These are phyloP conservation scores for Xylaria sp. DNA, from an alignment of 2,329 filamentous ascomycete species.

Conservation along the genomic window DNA sequence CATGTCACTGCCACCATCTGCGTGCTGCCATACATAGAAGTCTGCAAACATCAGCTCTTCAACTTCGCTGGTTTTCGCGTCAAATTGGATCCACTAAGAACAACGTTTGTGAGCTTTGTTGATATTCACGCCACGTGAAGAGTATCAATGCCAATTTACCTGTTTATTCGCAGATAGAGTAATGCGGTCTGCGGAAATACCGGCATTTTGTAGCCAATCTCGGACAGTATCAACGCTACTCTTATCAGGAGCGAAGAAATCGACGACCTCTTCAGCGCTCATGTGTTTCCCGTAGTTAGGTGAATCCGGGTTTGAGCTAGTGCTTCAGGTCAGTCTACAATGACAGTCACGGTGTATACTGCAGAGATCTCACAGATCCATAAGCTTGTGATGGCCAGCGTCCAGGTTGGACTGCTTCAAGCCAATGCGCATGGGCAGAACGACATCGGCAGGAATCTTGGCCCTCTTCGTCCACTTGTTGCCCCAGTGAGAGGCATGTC, in stretches of 20 bases:
- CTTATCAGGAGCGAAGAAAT: constrained; percentile 51
- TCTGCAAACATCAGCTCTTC: constrained; percentile 51
- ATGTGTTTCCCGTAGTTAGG: constrained; percentile 53
- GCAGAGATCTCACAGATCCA: constrained; percentile 44
- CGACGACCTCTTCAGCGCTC: constrained; percentile 50
- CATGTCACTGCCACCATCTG: constrained; percentile 37
- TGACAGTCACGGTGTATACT: not conserved
- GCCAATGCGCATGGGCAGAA: constrained; percentile 50
- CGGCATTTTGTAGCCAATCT: constrained; percentile 48
- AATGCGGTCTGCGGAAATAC: constrained; percentile 43
- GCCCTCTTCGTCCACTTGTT: constrained; percentile 44
- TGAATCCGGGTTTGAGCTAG: constrained; percentile 43
- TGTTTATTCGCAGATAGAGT: constrained; percentile 43
- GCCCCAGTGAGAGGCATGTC: constrained; percentile 43
- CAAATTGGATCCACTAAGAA: constrained; percentile 51
- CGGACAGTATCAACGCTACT: constrained; percentile 48
- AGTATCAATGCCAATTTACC: constrained; percentile 19
- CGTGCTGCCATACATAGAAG: constrained; percentile 50
- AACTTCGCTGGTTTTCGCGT: constrained; percentile 48
- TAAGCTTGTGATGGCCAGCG: constrained; percentile 46
- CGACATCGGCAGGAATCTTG: constrained; percentile 39
- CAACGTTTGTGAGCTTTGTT: constrained; percentile 6
- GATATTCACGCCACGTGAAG: not conserved
- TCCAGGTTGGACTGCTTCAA: constrained; percentile 47
- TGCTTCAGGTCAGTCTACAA: constrained; percentile 19